phyloP scores from a whole-genome alignment of 2,329 filamentous ascomycete species.

The Diplodia seriata region DNA sequence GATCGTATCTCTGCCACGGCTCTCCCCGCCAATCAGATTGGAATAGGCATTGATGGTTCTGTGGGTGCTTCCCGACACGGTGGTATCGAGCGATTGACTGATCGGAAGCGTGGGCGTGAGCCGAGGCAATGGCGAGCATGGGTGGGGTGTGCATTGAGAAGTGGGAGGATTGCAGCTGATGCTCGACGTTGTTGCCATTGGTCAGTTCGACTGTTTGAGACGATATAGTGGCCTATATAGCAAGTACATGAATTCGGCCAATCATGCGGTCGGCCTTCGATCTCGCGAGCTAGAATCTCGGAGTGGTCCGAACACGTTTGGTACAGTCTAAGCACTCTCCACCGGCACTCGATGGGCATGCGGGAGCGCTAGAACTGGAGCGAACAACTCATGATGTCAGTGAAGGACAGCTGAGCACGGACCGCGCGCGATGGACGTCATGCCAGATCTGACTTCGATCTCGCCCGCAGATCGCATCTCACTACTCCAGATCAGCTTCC shows the following conservation, averaged over 20 bases:
- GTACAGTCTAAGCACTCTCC: too few species aligned
- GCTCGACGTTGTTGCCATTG: too few species aligned
- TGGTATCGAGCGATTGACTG: background rate
- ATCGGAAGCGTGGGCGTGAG: slow-evolving; percentile 6
- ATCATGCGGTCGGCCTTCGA: too few species aligned
- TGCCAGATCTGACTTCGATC: slow-evolving; percentile 23
- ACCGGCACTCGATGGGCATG: too few species aligned
- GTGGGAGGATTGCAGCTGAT: background rate
- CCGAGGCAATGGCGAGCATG: slow-evolving; percentile 2
- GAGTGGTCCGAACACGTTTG: too few species aligned
- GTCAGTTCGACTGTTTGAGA: too few species aligned
- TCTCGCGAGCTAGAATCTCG: too few species aligned
- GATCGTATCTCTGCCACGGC: background rate
- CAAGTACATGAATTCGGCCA: too few species aligned
- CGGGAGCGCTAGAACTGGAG: too few species aligned
- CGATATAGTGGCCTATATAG: too few species aligned
- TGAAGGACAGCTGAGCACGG: background rate
- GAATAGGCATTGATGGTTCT: background rate
- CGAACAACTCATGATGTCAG: background rate
- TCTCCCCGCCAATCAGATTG: background rate
- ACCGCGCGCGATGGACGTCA: slow-evolving; percentile 25
- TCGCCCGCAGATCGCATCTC: slow-evolving; percentile 24
- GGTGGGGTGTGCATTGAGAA: background rate
- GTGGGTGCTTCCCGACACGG: background rate
- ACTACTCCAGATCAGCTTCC: slow-evolving; percentile 12